phyloP scores from a whole-genome alignment of 306 rosid species.

The Sphenostylis stenocarpa region DNA sequence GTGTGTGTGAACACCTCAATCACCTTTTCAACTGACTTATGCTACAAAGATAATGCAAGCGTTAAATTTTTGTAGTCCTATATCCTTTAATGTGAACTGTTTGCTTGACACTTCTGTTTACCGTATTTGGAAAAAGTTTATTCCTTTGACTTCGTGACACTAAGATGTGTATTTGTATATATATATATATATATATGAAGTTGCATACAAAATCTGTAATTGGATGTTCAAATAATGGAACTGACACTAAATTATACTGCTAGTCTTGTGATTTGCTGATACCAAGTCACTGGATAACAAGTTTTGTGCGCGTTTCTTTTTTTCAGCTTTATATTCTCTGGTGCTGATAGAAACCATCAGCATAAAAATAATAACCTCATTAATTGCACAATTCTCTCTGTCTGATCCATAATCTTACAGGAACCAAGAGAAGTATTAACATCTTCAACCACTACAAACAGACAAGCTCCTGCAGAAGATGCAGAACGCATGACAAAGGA shows the following conservation, averaged over 20 bases:
- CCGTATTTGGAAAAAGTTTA: background rate
- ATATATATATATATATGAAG: no score
- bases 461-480: conserved; percentile 51
- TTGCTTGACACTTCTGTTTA: background rate
- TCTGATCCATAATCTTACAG: conserved; percentile 48
- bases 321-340: background rate
- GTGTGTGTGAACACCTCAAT: background rate
- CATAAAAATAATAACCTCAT: conserved; percentile 1
- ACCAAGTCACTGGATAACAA: background rate
- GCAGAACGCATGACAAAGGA: conserved; percentile 40
- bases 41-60: background rate
- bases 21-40: background rate
- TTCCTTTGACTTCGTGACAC: background rate
- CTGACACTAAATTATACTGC: background rate
- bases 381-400: conserved; percentile 13
- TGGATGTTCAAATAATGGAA: background rate
- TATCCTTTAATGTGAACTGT: background rate
- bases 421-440: conserved; percentile 54
- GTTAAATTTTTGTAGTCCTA: background rate
- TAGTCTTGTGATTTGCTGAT: background rate
- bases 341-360: background rate
- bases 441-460: conserved; percentile 41
- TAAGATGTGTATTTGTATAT: background rate
- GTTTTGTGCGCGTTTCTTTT: background rate
- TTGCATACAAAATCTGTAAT: background rate